Evolutionary conservation across 108 stramenopile species (phyloP), one percentile per base, ranked within the genome.

Genomic region (Cyclotella choctawhatcheeana): DNA sequence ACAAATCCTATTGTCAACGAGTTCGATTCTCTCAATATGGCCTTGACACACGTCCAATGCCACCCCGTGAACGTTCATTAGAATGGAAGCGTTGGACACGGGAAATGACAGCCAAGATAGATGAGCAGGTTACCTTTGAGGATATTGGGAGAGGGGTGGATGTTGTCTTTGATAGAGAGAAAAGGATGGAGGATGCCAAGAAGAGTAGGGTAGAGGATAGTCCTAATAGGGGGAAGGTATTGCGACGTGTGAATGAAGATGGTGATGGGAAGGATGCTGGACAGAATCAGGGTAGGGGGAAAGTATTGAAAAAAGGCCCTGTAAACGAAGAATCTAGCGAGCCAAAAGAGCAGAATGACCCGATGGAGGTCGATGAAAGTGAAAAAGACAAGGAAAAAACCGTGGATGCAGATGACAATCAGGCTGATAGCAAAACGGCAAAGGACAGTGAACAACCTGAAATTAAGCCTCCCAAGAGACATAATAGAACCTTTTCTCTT

Each of bases 71-170:
- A 52, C 68, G 73, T 31, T 78, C 85, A 31, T 40, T 65, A 18
- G 92, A 93, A 48, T 79, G 76, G 71, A 72, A 72, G 53, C 82
- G 89, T 13, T 93, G 89, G 89, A 75, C 83, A 31, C 82, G 80
- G 10, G 76, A 84, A 33, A 60, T 91, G 27, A 58, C 82, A 22
- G 63, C 68, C 3, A 70, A 76, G 47, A 89, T 93, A 70, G 88
- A 87, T 3, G 73, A 89, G 25, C 89, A 89, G 63, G 86, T 88
- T 0, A 87, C 88, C 24, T 87, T 87, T 72, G 88, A 81, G 6
- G 92, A 93, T 30, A 61, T 92, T 35, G 88, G 89, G 20, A 44
- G 82, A 34, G 82, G 86, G 14, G 75, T 72, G 51, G 69, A 60
- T 44, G 66, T 58, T 56, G 77, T 40, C 77, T 92, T 89, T 80